These are phyloP conservation scores for Botrytis elliptica DNA, from an alignment of 2,329 filamentous ascomycete genomes.

Conservation along the genomic window DNA sequence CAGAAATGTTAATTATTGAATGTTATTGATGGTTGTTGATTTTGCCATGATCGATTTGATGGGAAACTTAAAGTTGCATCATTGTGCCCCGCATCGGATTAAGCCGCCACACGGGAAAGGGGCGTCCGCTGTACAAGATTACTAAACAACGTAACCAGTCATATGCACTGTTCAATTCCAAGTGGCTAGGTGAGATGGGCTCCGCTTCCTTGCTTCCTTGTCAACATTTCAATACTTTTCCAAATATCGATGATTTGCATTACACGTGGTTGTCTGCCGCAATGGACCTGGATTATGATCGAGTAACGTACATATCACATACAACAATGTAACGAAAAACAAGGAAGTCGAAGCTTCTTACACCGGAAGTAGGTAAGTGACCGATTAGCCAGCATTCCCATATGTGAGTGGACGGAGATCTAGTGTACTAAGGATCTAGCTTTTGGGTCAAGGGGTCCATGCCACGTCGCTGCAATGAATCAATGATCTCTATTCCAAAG, in stretches of 20 bases:
- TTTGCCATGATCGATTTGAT: background rate
- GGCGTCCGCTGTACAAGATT: background rate
- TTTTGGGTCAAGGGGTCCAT: background rate
- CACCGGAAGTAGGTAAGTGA: background rate
- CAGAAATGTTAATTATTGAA: background rate
- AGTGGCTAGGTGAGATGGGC: background rate
- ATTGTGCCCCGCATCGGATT: background rate
- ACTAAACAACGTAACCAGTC: background rate
- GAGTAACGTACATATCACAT: background rate
- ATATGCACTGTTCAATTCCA: background rate
- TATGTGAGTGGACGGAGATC: background rate
- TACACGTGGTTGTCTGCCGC: too few species aligned
- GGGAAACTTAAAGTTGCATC: constrained; percentile 15
- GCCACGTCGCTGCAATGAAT: background rate
- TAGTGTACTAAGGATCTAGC: background rate
- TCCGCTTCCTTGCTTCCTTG: background rate
- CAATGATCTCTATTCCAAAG: background rate
- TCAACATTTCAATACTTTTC: background rate
- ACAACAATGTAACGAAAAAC: background rate
- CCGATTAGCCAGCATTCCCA: background rate
- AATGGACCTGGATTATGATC: background rate
- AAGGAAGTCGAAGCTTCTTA: background rate
- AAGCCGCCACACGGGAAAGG: background rate
- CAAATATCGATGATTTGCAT: background rate
- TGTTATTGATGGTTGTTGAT: background rate